Evolutionary conservation across 345 rosid species (phyloP), one percentile per base, ranked within the genome.

Genomic region (Populus davidiana): DNA sequence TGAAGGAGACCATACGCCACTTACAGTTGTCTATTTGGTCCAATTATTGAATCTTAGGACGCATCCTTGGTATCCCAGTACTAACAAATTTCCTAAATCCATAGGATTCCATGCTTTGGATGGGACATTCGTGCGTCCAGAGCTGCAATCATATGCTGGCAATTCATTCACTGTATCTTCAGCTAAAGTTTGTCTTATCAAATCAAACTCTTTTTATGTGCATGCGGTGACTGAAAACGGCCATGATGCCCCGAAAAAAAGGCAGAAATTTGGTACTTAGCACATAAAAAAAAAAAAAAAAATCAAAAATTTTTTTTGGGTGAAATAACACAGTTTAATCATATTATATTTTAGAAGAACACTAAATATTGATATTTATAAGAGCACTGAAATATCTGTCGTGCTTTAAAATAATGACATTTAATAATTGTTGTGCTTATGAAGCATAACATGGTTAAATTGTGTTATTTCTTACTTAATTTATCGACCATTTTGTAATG

Each of bases 371-470:
- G 0, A 0, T 4, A 33, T 33, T 4, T 33, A 33, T 33, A 33
- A 33, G 5, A 4, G 4, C 1, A 4, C 5, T 0, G 0, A 4
- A 5, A 33, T 4, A 33, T 33, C 0, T 33, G 0, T 4, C 0
- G 0, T 2, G 35, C 0, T 4, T 33, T 0, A 33, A 5, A 3
- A 33, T 0, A 33, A 33, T 33, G 0, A 33, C 0, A 33, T 33
- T 33, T 33, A 33, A 0, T 33, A 33, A 33, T 4, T 33, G 0
- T 33, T 0, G 1, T 4, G 1, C 5, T 33, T 33, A 0, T 33
- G 0, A 33, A 4, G 1, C 0, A 0, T 4, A 0, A 0, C 0
- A 33, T 33, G 0, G 0, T 4, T 4, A 33, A 0, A 33, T 0
- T 4, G 4, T 33, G 0, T 3, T 33, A 33, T 33, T 4, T 33